Evolutionary conservation across 305 asterid genomes (phyloP).

Genomic region (Fraxinus angustifolia): DNA sequence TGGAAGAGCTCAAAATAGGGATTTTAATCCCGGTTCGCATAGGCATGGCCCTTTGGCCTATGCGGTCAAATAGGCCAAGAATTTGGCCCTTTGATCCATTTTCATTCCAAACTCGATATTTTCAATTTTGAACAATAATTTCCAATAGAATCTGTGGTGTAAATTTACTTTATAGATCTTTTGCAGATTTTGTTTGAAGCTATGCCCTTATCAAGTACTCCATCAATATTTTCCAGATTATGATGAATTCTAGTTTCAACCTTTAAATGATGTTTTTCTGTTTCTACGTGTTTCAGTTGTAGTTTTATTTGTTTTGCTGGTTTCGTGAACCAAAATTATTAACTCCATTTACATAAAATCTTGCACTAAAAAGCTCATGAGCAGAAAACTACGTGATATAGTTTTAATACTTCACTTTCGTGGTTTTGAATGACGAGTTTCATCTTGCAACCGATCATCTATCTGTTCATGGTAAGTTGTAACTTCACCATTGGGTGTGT

Average conservation of each 20-base stretch:
- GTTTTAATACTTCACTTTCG: not conserved
- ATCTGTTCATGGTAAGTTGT: not conserved
- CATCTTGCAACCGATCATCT: not conserved
- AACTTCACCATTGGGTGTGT: not conserved
- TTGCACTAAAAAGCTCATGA: not conserved
- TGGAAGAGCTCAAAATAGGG: too few species aligned
- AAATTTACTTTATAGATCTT: not conserved
- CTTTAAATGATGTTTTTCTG: not conserved
- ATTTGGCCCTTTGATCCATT: too few species aligned
- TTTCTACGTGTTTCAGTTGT: not conserved
- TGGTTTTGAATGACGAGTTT: not conserved
- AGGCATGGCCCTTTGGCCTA: too few species aligned
- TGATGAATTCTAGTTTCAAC: not conserved
- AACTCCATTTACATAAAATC: not conserved
- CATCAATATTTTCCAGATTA: not conserved
- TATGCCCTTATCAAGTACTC: not conserved
- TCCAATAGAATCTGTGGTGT: not conserved
- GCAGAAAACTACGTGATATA: not conserved
- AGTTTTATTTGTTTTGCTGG: not conserved
- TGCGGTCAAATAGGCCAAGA: too few species aligned
- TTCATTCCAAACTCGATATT: too few species aligned
- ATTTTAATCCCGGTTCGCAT: too few species aligned
- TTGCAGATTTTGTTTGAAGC: constrained; percentile 4
- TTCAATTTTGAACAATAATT: too few species aligned
- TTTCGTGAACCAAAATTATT: not conserved